Evolutionary conservation across 2,329 filamentous ascomycete species (phyloP), one percentile per base, ranked within the genome.

Genomic region (Cucurbitaria berberidis): DNA sequence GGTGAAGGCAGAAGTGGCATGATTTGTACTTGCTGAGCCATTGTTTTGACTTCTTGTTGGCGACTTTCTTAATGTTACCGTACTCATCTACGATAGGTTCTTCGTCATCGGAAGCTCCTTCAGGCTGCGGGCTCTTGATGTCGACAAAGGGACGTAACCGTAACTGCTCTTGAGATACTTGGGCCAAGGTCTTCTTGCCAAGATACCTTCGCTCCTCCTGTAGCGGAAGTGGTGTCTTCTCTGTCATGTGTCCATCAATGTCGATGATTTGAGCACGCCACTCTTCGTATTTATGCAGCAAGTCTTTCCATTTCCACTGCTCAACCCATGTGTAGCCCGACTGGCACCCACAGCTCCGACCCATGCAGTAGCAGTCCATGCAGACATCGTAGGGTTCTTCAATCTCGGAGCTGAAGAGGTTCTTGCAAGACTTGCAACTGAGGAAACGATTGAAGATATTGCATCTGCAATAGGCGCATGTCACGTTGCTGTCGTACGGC

Each of bases 291-390:
- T 89, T 89, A 45, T 86, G 80, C 0, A 86, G 81, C 10, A 99
- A 80, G 13, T 92, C 86, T 36, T 86, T 82, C 93, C 93, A 98
- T 11, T 84, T 80, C 83, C 93, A 97, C 71, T 98, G 95, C 71
- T 99, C 93, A 45, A 91, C 91, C 93, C 93, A 99, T 55, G 85
- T 86, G 10, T 96, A 83, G 10, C 86, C 87, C 3, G 93, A 96
- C 45, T 96, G 84, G 68, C 95, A 99, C 3, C 85, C 86, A 71
- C 95, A 99, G 40, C 93, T 96, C 45, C 95, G 86, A 19, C 95
- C 95, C 89, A 98, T 96, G n/a, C 87, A 89, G 69, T 96, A 99
- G 70, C 95, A 99, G 64, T 99, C 95, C 90, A 99, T 93, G 69
- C 95, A 99, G 19, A 99, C 83, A 72, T 99, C 95, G 71, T 98